A percentile compares a stretch with the other conserved stretches of the same genome.
Conservation (phyloP, 305 asterid genomes). For the Rubia balearica region DNA sequence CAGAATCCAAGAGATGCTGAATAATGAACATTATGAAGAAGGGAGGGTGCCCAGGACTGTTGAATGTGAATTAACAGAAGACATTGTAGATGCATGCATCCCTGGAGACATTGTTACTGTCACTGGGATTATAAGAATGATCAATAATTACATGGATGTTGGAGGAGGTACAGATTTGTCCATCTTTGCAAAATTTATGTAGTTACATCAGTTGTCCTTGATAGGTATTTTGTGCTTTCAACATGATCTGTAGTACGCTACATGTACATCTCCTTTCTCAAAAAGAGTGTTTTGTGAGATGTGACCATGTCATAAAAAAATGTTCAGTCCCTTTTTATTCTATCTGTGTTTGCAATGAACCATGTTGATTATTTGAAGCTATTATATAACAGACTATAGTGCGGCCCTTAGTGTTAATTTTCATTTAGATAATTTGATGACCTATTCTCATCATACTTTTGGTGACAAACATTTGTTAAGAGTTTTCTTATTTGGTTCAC, state of each 20-base stretch:
- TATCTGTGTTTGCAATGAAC: neutral
- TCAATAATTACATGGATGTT: conserved; percentile 95
- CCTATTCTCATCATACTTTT: neutral
- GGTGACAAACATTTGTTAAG: neutral
- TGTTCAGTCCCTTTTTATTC: neutral
- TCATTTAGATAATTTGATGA: neutral
- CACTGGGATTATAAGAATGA: conserved; percentile 82
- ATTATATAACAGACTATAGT: neutral
- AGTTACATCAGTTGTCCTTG: neutral
- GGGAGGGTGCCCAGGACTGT: conserved; percentile 94
- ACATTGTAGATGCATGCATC: conserved; percentile 94
- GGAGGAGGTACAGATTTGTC: conserved; percentile 69
- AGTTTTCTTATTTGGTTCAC: neutral
- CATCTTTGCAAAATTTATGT: neutral
- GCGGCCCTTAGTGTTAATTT: neutral
- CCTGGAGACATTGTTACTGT: conserved; percentile 96
- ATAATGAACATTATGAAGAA: conserved; percentile 91
- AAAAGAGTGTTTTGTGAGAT: neutral
- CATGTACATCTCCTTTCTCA: neutral
- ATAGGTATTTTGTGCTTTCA: neutral
- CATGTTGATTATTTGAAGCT: neutral
- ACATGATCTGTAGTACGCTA: neutral
- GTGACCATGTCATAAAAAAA: neutral
- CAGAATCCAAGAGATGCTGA: conserved; percentile 89
- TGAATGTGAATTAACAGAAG: conserved; percentile 91